These are phyloP conservation scores for Nakazawaea sp. DNA, from an alignment of 805 yeast species.

Conservation along the genomic window DNA sequence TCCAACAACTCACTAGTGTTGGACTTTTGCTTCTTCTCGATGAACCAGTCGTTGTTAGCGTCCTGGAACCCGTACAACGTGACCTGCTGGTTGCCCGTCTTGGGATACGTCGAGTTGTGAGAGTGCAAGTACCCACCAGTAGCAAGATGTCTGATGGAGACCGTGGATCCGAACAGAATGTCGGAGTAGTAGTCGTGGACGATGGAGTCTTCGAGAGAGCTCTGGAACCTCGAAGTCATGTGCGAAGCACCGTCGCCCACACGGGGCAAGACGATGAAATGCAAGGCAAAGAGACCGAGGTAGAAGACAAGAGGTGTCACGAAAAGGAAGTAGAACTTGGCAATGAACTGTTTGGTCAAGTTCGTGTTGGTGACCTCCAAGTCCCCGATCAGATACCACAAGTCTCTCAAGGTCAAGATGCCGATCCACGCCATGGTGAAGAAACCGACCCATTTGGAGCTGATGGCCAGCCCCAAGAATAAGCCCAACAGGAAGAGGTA, in stretches of 20 bases:
- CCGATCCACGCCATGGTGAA: conserved; percentile 65
- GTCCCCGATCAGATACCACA: conserved; percentile 74
- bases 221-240: conserved; percentile 64
- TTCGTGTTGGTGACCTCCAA: conserved; percentile 32
- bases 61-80: conserved; percentile 61
- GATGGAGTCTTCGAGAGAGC: conserved; percentile 40
- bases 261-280: conserved; percentile 39
- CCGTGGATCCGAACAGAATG: conserved; percentile 64
- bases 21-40: conserved; percentile 41
- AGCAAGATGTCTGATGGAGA: conserved; percentile 64
- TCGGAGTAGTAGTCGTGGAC: conserved; percentile 44
- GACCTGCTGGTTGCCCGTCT: conserved; percentile 70
- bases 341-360: conserved; percentile 32
- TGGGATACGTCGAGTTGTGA: conserved; percentile 53
- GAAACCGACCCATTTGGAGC: conserved; percentile 68
- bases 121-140: conserved; percentile 83
- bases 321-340: conserved; percentile 36
- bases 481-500: conserved; percentile 40
- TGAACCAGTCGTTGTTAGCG: conserved; percentile 63
- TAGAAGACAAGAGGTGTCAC: conserved; percentile 55
- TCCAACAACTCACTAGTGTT: conserved; percentile 32
- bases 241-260: conserved; percentile 55
- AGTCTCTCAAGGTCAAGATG: conserved; percentile 34
- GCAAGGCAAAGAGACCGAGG: conserved; percentile 47
- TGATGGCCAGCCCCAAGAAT: conserved; percentile 45